Evolutionary conservation across 202 grass and related monocot genomes (phyloP).

Genomic region (Setaria viridis): DNA sequence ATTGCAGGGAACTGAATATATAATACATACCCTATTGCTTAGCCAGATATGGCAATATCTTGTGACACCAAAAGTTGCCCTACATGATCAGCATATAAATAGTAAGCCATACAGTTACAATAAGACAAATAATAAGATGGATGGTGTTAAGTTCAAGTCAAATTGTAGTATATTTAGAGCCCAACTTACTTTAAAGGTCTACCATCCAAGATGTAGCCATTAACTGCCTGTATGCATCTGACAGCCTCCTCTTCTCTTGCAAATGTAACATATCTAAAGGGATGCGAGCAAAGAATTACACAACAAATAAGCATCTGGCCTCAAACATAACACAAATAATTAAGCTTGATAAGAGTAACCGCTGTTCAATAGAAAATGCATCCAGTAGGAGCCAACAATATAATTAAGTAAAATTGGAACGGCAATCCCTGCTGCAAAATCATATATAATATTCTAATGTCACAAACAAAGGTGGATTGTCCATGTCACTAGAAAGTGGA

Average conservation of each 20-base stretch:
- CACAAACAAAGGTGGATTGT: neutral
- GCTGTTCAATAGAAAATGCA: neutral
- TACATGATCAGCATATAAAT: conserved; percentile 53
- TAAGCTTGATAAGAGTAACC: conserved; percentile 4
- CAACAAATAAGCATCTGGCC: conserved; percentile 15
- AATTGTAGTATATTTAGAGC: conserved; percentile 21
- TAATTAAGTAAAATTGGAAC: conserved; percentile 4
- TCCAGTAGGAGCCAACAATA: neutral
- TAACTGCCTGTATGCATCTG: conserved; percentile 60
- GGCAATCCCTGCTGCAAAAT: neutral
- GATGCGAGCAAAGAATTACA: conserved; percentile 34
- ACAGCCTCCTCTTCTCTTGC: conserved; percentile 65
- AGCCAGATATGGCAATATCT: conserved; percentile 76
- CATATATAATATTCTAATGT: conserved; percentile 9
- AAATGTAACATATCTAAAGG: conserved; percentile 69
- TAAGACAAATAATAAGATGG: conserved; percentile 21
- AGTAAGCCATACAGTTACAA: conserved; percentile 5
- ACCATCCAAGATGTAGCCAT: conserved; percentile 66
- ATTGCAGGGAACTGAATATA: conserved; percentile 31
- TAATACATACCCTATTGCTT: conserved; percentile 61
- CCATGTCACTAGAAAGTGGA: neutral
- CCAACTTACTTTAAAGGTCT: conserved; percentile 66
- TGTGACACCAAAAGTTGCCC: conserved; percentile 76
- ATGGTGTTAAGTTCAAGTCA: neutral
- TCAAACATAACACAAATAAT: conserved; percentile 20